These are phyloP conservation scores for Paecilomyces dactylethromorphus DNA, from an alignment of 2,329 filamentous ascomycete species.

Conservation along the genomic window DNA sequence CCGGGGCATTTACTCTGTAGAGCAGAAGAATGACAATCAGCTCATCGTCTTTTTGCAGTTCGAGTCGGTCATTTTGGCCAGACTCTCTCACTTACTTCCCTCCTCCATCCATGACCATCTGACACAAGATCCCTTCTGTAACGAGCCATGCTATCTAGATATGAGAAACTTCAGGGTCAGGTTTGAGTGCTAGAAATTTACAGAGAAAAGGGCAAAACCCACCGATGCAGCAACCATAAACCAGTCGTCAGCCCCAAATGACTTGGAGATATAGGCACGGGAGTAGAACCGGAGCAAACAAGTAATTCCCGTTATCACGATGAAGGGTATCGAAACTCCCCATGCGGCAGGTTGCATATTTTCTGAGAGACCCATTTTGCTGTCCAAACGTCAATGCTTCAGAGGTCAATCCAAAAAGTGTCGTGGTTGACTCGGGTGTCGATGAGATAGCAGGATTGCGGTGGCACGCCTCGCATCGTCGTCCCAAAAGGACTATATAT, in stretches of 20 bases:
- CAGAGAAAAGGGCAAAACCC: background rate
- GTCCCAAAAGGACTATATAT: background rate
- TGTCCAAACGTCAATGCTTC: background rate
- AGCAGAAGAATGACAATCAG: background rate
- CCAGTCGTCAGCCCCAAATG: background rate
- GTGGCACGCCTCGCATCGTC: background rate
- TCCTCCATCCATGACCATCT: background rate
- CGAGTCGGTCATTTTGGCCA: background rate
- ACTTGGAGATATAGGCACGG: background rate
- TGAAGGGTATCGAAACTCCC: background rate
- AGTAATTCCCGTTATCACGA: background rate
- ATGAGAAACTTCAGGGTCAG: background rate
- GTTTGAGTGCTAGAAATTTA: background rate
- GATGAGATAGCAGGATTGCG: background rate
- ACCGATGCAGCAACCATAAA: background rate
- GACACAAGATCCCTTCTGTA: background rate
- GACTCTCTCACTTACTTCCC: background rate
- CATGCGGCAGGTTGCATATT: background rate
- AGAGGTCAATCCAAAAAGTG: background rate
- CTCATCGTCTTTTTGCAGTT: background rate
- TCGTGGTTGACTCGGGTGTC: background rate
- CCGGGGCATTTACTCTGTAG: background rate
- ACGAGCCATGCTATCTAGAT: background rate
- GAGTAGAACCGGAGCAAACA: background rate
- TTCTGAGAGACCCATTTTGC: background rate